These are phyloP conservation scores for Mrakia hoshinonis DNA, from an alignment of 768 basidiomycete species.

Conservation along the genomic window DNA sequence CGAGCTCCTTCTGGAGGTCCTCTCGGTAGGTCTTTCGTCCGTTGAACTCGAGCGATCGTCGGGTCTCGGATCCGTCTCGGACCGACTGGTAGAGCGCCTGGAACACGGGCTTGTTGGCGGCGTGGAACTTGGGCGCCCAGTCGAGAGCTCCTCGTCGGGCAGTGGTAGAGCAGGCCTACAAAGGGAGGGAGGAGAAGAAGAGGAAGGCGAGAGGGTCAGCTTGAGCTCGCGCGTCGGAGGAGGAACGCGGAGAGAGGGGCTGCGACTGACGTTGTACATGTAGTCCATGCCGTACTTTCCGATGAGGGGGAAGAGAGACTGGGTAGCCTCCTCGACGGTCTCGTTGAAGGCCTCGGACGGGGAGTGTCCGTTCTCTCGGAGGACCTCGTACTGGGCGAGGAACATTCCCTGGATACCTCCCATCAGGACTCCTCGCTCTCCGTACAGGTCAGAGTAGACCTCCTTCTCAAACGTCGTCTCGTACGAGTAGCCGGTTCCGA, in stretches of 20 bases:
- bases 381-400: slow-evolving; percentile 96
- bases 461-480: slow-evolving; percentile 99
- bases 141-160: slow-evolving; percentile 97
- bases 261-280: slow-evolving; percentile 66
- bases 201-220: not conserved
- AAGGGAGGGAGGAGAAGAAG: not conserved
- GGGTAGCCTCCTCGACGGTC: slow-evolving; percentile 99
- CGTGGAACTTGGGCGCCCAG: slow-evolving; percentile 90
- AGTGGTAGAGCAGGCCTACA: slow-evolving; percentile 90
- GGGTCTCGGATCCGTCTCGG: slow-evolving; percentile 89
- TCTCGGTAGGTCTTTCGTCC: slow-evolving; percentile 82
- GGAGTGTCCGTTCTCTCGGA: slow-evolving; percentile 89
- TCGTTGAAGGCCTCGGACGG: slow-evolving; percentile 99
- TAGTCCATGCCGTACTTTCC: slow-evolving; percentile 95
- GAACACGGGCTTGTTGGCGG: slow-evolving; percentile 89
- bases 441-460: slow-evolving; percentile 97
- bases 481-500: slow-evolving; percentile 96
- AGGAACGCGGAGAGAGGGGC: not conserved
- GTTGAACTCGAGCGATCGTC: slow-evolving; percentile 94
- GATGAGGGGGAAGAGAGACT: slow-evolving; percentile 93
- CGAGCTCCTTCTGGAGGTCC: slow-evolving; percentile 70
- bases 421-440: slow-evolving; percentile 99
- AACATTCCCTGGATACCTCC: slow-evolving; percentile 98
- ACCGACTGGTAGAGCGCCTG: slow-evolving; percentile 92
- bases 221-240: not conserved